These are phyloP conservation scores for Leccinum pachyderme DNA, from an alignment of 1,284 basidiomycete genomes.

Conservation along the genomic window DNA sequence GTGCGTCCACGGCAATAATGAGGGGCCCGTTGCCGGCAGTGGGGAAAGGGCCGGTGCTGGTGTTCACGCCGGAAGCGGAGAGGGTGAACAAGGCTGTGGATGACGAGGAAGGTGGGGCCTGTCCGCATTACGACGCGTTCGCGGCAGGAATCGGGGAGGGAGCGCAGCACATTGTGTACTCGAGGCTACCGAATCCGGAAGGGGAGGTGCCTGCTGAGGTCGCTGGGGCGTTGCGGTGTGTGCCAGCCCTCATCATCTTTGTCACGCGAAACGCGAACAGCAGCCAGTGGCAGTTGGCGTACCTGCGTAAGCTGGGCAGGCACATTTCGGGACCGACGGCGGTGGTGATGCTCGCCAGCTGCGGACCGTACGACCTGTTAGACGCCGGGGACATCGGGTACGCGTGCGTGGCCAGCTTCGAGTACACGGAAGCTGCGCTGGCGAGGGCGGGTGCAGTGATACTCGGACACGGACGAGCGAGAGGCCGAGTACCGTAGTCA, in stretches of 20 bases:
- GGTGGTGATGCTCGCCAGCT: constrained; percentile 53
- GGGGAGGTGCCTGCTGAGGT: constrained; percentile 9
- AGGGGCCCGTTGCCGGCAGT: constrained; percentile 44
- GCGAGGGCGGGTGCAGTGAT: constrained; percentile 43
- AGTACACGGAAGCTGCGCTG: constrained; percentile 54
- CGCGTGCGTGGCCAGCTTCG: constrained; percentile 48
- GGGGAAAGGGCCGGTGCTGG: constrained; percentile 32
- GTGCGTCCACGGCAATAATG: constrained; percentile 45
- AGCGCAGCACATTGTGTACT: constrained; percentile 50
- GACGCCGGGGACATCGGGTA: constrained; percentile 24
- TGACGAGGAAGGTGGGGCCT: constrained; percentile 57
- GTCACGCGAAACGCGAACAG: constrained; percentile 57
- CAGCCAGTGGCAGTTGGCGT: constrained; percentile 51
- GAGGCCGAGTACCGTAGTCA: constrained; percentile 38
- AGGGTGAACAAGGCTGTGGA: constrained; percentile 62
- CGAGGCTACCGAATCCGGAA: constrained; percentile 22
- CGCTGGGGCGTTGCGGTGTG: constrained; percentile 6
- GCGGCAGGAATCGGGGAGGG: constrained; percentile 36
- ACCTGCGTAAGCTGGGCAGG: constrained; percentile 37
- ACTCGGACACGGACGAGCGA: constrained; percentile 39
- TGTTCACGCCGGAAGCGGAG: constrained; percentile 58
- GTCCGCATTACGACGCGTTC: constrained; percentile 53
- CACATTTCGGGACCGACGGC: constrained; percentile 18
- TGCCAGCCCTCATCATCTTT: constrained; percentile 43
- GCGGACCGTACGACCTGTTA: constrained; percentile 58